Conservation (phyloP, 164 flowering plant species). For the Liriodendron chinense region DNA sequence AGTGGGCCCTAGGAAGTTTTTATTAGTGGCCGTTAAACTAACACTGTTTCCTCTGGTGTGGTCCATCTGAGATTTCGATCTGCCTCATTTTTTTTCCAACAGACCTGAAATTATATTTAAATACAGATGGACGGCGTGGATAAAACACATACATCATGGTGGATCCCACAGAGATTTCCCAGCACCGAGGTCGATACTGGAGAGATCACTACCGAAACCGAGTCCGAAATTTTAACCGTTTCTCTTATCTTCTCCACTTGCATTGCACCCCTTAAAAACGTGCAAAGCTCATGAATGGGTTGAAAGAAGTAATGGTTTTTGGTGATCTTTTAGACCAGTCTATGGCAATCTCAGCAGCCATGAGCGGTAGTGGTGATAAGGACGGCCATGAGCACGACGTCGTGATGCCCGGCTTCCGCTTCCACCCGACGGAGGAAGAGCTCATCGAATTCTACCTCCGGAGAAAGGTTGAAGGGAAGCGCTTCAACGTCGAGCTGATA, state of each 20-base stretch:
- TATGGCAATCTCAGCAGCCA: not conserved
- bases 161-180: too few relatives aligned
- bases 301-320: conserved; percentile 2
- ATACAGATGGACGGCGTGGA: too few relatives aligned
- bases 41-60: too few relatives aligned
- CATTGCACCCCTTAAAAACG: conserved; percentile 5
- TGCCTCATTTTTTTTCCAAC: too few relatives aligned
- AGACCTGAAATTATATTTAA: too few relatives aligned
- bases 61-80: too few relatives aligned
- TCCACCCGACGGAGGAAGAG: conserved; percentile 98
- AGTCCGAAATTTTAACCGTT: conserved; percentile 21
- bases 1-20: too few relatives aligned
- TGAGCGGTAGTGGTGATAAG: conserved; percentile 13
- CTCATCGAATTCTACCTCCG: conserved; percentile 95
- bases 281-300: not conserved
- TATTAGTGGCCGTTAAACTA: too few relatives aligned
- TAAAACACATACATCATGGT: too few relatives aligned
- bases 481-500: conserved; percentile 89
- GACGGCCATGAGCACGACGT: conserved; percentile 76
- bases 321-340: not conserved
- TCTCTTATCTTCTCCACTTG: conserved; percentile 21
- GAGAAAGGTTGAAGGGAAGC: conserved; percentile 94
- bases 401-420: conserved; percentile 98
- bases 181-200: too few relatives aligned
- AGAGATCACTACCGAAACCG: too few relatives aligned